phyloP scores from a whole-genome alignment of 768 basidiomycete genomes.

The Tulasnella sp. region DNA sequence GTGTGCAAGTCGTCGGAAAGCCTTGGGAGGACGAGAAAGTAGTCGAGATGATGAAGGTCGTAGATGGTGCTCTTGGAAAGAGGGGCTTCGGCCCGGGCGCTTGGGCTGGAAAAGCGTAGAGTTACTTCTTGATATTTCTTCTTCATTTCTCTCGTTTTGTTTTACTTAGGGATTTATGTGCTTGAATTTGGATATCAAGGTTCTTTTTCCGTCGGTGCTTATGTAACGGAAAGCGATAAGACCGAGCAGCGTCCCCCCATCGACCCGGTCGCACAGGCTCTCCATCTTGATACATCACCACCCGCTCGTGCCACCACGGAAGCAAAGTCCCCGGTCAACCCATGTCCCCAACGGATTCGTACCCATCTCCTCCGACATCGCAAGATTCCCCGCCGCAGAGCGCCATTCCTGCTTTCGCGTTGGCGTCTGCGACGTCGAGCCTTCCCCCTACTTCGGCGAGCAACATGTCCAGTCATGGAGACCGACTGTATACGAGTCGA shows the following conservation, averaged over 20 bases:
- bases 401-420: background rate
- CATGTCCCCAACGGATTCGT: slow-evolving; percentile 12
- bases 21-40: slow-evolving; percentile 83
- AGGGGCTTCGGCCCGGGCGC: slow-evolving; percentile 58
- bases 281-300: background rate
- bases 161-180: background rate
- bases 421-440: background rate
- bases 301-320: background rate
- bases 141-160: background rate
- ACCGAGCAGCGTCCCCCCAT: background rate
- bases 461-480: slow-evolving; percentile 8
- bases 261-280: background rate
- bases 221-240: background rate
- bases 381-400: slow-evolving; percentile 13
- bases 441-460: background rate
- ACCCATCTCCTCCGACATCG: slow-evolving; percentile 16
- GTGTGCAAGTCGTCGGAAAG: slow-evolving; percentile 72
- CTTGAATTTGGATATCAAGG: background rate
- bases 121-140: background rate
- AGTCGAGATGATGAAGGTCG: slow-evolving; percentile 65
- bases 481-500: slow-evolving; percentile 2
- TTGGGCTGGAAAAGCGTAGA: slow-evolving; percentile 29
- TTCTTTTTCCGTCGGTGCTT: too few relatives aligned
- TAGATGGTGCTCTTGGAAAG: slow-evolving; percentile 59
- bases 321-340: background rate